Evolutionary conservation across 1,284 basidiomycete genomes (phyloP).

Genomic region (Ceratobasidium sp.): DNA sequence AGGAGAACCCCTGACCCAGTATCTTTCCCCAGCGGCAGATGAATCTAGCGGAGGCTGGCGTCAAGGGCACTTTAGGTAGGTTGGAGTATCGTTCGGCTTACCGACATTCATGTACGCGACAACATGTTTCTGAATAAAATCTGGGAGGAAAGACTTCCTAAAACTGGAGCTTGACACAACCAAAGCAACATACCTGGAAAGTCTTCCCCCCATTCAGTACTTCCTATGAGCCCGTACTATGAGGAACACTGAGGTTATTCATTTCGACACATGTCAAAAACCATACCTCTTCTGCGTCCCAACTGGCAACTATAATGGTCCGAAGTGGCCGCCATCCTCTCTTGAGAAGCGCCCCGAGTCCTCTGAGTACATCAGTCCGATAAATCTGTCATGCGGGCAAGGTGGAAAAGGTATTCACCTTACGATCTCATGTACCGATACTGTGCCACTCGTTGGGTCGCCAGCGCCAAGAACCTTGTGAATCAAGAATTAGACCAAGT

Average conservation of each 20-base stretch:
- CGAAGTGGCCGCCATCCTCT: conserved; percentile 91
- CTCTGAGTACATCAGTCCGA: conserved; percentile 60
- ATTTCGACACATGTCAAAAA: not conserved
- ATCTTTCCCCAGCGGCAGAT: conserved; percentile 77
- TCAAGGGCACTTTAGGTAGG: not conserved
- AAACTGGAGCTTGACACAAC: not conserved
- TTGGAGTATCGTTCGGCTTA: conserved; percentile 53
- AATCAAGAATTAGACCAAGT: not conserved
- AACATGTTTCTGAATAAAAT: conserved; percentile 80
- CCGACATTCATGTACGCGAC: conserved; percentile 90
- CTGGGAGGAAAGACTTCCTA: conserved; percentile 47
- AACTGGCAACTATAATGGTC: conserved; percentile 87
- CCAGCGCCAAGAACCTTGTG: conserved; percentile 77
- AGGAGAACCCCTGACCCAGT: conserved; percentile 71
- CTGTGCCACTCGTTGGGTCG: conserved; percentile 91
- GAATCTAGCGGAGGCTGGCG: conserved; percentile 60
- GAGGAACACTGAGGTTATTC: not conserved
- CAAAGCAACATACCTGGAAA: conserved; percentile 59
- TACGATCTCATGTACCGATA: conserved; percentile 80
- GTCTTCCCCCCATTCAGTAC: conserved; percentile 91
- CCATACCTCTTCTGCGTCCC: conserved; percentile 90
- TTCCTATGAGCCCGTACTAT: conserved; percentile 87
- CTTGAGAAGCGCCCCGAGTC: conserved; percentile 78
- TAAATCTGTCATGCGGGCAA: not conserved
- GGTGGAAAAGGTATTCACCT: not conserved